These are phyloP conservation scores for Middelhovenomyces tepae DNA, from an alignment of 805 yeast genomes.

Conservation along the genomic window DNA sequence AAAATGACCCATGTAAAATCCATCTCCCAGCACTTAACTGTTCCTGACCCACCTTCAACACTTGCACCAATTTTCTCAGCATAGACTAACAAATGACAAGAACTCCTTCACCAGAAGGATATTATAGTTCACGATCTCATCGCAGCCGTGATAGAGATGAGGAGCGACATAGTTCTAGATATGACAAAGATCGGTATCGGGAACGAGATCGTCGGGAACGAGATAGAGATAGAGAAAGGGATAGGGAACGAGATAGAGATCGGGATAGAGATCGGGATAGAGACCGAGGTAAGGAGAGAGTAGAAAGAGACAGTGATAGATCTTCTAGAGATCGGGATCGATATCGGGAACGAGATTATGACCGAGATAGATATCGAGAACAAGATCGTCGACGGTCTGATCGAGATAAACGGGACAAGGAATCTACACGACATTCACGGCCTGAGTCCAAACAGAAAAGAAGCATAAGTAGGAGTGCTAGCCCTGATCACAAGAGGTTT, in stretches of 20 bases:
- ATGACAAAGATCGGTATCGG: conserved; percentile 7
- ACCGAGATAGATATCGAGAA: conserved; percentile 8
- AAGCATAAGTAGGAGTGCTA: conserved; percentile 1
- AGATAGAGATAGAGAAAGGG: conserved; percentile 8
- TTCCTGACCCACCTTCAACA: too few species aligned
- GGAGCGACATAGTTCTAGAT: conserved; percentile 6
- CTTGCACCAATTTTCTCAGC: too few species aligned
- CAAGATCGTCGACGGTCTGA: conserved; percentile 9
- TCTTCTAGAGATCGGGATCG: conserved; percentile 6
- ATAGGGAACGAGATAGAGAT: conserved; percentile 8
- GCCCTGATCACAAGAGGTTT: background rate
- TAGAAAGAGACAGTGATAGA: too few species aligned
- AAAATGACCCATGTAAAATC: too few species aligned
- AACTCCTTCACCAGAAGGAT: too few species aligned
- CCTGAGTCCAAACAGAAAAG: background rate
- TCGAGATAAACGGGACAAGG: conserved; percentile 4
- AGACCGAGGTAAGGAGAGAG: conserved; percentile 8
- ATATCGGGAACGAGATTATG: conserved; percentile 11
- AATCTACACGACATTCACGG: background rate
- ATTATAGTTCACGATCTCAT: too few species aligned
- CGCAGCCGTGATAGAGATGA: conserved; percentile 11
- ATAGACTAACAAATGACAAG: too few species aligned
- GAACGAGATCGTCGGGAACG: conserved; percentile 12
- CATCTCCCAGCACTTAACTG: too few species aligned
- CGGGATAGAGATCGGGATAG: conserved; percentile 6